phyloP scores from a whole-genome alignment of 2,329 filamentous ascomycete species.

The Ophiostoma tasmaniense region DNA sequence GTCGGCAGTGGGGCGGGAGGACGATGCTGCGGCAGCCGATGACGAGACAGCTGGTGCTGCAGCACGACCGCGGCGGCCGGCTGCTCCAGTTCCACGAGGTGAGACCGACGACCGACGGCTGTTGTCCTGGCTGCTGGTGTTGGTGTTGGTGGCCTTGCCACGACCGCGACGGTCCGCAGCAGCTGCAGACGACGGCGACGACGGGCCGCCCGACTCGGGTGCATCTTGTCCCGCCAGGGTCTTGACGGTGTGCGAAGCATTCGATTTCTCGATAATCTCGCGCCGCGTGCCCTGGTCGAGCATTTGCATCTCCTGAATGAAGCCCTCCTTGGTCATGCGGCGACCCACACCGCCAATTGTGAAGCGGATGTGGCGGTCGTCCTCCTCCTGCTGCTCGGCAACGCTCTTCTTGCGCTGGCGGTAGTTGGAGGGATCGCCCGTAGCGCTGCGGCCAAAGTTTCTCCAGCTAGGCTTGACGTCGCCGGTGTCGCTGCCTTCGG shows the following conservation, averaged over 20 bases:
- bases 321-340: constrained; percentile 73
- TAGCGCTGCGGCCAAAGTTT: constrained; percentile 32
- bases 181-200: neutral
- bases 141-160: constrained; percentile 1
- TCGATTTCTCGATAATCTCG: constrained; percentile 45
- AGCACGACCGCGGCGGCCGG: neutral
- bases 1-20: neutral
- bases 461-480: constrained; percentile 40
- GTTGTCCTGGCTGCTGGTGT: neutral
- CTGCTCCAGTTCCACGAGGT: neutral
- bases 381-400: constrained; percentile 40
- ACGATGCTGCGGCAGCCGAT: neutral
- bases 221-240: constrained; percentile 38
- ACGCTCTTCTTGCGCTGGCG: constrained; percentile 34
- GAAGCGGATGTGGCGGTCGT: constrained; percentile 66
- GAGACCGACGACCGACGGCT: constrained; percentile 13
- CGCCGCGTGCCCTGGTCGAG: constrained; percentile 58
- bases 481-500: constrained; percentile 19
- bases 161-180: neutral
- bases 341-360: constrained; percentile 64
- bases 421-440: constrained; percentile 25
- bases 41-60: neutral
- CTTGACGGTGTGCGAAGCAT: constrained; percentile 41
- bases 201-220: constrained; percentile 5
- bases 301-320: constrained; percentile 64